These are phyloP conservation scores for Friedmanniomyces endolithicus DNA, from an alignment of 495 filamentous ascomycete genomes.

Conservation along the genomic window DNA sequence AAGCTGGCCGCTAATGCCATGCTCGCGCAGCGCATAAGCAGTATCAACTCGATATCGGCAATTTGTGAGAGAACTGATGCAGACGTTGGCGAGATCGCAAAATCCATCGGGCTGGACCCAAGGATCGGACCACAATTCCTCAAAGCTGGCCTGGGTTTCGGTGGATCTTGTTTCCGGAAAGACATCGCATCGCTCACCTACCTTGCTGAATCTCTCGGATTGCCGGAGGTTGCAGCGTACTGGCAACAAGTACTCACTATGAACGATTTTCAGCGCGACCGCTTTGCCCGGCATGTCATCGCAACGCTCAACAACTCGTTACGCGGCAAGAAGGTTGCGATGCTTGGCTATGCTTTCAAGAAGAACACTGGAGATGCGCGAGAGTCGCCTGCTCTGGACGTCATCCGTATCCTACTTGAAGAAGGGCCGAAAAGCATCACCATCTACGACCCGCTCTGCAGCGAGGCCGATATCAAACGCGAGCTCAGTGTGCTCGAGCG, in stretches of 20 bases:
- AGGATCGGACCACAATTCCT: slow-evolving; percentile 63
- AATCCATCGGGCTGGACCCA: slow-evolving; percentile 54
- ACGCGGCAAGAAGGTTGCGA: slow-evolving; percentile 56
- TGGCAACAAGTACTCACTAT: slow-evolving; percentile 62
- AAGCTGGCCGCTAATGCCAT: slow-evolving; percentile 75
- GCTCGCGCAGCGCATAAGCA: slow-evolving; percentile 72
- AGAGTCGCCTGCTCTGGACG: slow-evolving; percentile 56
- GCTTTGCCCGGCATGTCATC: slow-evolving; percentile 54
- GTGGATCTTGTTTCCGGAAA: slow-evolving; percentile 62
- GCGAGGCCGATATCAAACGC: slow-evolving; percentile 34
- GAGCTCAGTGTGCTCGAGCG: slow-evolving; percentile 26
- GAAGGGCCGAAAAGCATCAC: slow-evolving; percentile 40
- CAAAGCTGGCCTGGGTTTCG: slow-evolving; percentile 63
- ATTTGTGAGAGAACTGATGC: slow-evolving; percentile 64
- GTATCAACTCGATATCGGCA: slow-evolving; percentile 51
- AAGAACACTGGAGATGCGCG: slow-evolving; percentile 68
- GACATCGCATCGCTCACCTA: slow-evolving; percentile 68
- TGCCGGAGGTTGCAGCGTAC: slow-evolving; percentile 65
- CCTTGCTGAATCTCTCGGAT: slow-evolving; percentile 53
- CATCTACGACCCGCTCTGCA: slow-evolving; percentile 64
- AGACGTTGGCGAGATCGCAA: slow-evolving; percentile 58
- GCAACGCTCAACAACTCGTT: slow-evolving; percentile 56
- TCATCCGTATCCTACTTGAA: slow-evolving; percentile 58
- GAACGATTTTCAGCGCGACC: slow-evolving; percentile 64
- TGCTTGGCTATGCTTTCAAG: slow-evolving; percentile 74